A percentile compares a stretch with the other conserved stretches of the same genome.
phyloP scores from a whole-genome alignment of 1,284 basidiomycete species.

The Ustilago nuda region DNA sequence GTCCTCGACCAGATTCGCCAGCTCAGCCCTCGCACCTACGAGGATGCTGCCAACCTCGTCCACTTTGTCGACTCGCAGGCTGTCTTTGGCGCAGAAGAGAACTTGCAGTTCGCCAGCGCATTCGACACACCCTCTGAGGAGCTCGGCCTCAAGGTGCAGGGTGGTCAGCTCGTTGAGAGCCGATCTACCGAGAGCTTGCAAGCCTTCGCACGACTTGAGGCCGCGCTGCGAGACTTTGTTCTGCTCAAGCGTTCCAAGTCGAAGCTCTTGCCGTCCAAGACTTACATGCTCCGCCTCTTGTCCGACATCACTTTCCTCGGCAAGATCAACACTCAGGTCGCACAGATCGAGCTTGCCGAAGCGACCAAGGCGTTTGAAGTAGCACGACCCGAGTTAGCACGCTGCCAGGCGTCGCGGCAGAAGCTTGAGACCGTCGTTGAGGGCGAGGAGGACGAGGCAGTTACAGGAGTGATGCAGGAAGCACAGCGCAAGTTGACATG shows the following conservation, averaged over 20 bases:
- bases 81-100: slow-evolving; percentile 51
- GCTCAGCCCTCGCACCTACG: slow-evolving; percentile 89
- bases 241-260: slow-evolving; percentile 93
- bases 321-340: slow-evolving; percentile 85
- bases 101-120: slow-evolving; percentile 28
- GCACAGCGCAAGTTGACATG: slow-evolving; percentile 72
- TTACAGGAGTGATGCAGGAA: slow-evolving; percentile 74
- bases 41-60: slow-evolving; percentile 90
- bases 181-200: slow-evolving; percentile 31
- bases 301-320: slow-evolving; percentile 89
- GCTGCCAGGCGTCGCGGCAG: slow-evolving; percentile 80
- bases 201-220: slow-evolving; percentile 88
- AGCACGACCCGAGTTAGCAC: slow-evolving; percentile 74
- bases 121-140: slow-evolving; percentile 53
- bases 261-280: slow-evolving; percentile 94
- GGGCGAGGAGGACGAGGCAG: slow-evolving; percentile 80
- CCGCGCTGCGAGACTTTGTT: slow-evolving; percentile 92
- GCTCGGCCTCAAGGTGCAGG: slow-evolving; percentile 41
- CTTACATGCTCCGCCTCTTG: slow-evolving; percentile 89
- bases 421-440: slow-evolving; percentile 83
- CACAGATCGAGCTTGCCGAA: slow-evolving; percentile 80
- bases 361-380: slow-evolving; percentile 80
- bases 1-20: slow-evolving; percentile 95
- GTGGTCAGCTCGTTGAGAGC: slow-evolving; percentile 17
- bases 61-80: slow-evolving; percentile 93